Evolutionary conservation across 2,329 filamentous ascomycete genomes (phyloP), one percentile per base, ranked within the genome.

Genomic region (Lachnellula cervina): DNA sequence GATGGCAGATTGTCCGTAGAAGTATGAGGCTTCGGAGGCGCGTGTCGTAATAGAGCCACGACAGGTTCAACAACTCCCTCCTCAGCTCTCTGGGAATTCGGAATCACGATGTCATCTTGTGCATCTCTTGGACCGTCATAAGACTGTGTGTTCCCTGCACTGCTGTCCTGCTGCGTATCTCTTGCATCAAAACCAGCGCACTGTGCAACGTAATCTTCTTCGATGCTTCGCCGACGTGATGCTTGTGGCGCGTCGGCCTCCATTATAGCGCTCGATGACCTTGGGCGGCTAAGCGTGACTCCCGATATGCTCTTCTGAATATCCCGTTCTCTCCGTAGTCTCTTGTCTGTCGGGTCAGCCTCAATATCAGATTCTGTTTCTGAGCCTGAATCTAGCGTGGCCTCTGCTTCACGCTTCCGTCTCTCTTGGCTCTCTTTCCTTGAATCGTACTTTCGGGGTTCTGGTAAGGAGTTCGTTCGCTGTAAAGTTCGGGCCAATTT

Each of bases 351-450:
- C 8, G 55, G 38, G 9, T 52, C 51, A 3, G 59, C 44, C 16
- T 67, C 63, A 17, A 60, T 60, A 54, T 65, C 64, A 11, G 63
- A 66, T 45, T 64, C 61, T 23, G 58, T 55, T 5, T 55, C 59
- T 19, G 25, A n/a, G 5, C 59, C 59, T 0, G 64, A 61, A 21
- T 57, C 55, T 4, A 17, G 16, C 53, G 37, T 14, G 37, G 16
- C 35, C 17, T 38, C 19, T 40, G 43, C 17, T 34, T 44, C 9
- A 14, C 54, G 51, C 42, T 52, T 51, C 54, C 64, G 56, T 46
- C 54, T 59, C 48, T 69, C 66, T 46, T 69, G 68, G 8, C 64
- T 68, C 37, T 68, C 63, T 40, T 66, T 64, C 56, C 66, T 65
- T 1, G 66, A 62, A 9, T 63, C 57, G 42, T 69, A 68, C 1